phyloP scores from a whole-genome alignment of 108 stramenopile species.

The Aurantiochytrium sp. region DNA sequence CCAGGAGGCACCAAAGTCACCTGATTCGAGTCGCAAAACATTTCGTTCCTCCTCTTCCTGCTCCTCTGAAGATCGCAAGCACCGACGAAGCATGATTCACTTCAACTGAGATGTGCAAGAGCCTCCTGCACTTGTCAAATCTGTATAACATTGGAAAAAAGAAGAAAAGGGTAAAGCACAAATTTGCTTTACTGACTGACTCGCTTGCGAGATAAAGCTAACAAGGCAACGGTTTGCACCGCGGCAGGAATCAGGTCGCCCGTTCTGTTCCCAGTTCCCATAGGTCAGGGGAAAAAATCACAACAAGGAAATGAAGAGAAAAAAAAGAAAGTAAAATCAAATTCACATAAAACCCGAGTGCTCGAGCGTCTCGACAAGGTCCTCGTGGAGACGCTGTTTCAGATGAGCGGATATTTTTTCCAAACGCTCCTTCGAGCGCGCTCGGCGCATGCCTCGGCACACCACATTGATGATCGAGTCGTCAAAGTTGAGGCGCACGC shows the following conservation, averaged over 20 bases:
- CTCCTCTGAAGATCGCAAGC: not conserved
- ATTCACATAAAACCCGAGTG: not conserved
- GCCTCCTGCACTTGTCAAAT: not conserved
- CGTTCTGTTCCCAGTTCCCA: not conserved
- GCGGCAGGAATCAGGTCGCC: too few species aligned
- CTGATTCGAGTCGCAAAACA: too few species aligned
- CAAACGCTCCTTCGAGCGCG: not conserved
- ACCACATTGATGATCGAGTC: not conserved
- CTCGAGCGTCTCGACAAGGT: not conserved
- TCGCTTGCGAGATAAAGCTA: too few species aligned
- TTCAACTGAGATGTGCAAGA: not conserved
- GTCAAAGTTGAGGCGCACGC: not conserved
- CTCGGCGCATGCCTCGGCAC: not conserved
- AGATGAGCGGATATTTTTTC: not conserved
- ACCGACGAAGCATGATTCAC: not conserved
- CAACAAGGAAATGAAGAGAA: not conserved
- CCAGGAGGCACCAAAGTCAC: too few species aligned
- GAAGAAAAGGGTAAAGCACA: too few species aligned
- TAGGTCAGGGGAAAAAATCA: not conserved
- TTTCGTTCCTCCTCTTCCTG: too few species aligned
- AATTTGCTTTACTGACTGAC: too few species aligned
- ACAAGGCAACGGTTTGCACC: too few species aligned
- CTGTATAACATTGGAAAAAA: too few species aligned
- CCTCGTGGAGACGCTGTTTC: not conserved
- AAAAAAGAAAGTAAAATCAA: not conserved